Conservation (phyloP, 768 basidiomycete genomes). For the Mycena pura region DNA sequence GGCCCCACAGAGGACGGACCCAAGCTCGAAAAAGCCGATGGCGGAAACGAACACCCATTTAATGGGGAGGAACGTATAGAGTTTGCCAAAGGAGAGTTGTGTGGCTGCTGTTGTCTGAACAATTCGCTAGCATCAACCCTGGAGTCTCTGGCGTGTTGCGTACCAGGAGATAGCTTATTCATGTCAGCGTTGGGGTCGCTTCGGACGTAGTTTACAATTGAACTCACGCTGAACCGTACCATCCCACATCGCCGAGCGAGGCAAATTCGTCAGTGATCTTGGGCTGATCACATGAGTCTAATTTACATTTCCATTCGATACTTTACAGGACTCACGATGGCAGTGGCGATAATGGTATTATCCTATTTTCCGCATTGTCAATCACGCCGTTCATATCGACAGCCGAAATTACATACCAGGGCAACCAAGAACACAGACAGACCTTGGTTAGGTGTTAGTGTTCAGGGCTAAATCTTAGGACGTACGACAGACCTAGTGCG, state of each 20-base stretch:
- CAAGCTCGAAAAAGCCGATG: conserved; percentile 48
- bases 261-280: background rate
- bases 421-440: conserved; percentile 13
- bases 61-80: background rate
- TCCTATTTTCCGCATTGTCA: background rate
- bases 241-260: conserved; percentile 1
- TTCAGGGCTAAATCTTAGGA: no score
- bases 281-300: background rate
- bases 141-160: background rate
- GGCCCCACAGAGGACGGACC: conserved; percentile 48
- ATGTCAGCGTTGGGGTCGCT: background rate
- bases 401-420: background rate
- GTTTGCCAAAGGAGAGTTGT: conserved; percentile 1
- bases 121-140: background rate
- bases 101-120: background rate
- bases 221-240: conserved; percentile 5
- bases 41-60: conserved; percentile 24
- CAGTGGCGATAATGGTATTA: background rate
- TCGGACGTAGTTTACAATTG: background rate
- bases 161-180: background rate
- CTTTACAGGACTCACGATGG: background rate
- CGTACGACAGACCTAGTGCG: conserved; percentile 6
- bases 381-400: background rate
- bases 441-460: no score
- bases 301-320: background rate